These are phyloP conservation scores for Neodidymelliopsis sp. DNA, from an alignment of 2,329 filamentous ascomycete species.

Conservation along the genomic window DNA sequence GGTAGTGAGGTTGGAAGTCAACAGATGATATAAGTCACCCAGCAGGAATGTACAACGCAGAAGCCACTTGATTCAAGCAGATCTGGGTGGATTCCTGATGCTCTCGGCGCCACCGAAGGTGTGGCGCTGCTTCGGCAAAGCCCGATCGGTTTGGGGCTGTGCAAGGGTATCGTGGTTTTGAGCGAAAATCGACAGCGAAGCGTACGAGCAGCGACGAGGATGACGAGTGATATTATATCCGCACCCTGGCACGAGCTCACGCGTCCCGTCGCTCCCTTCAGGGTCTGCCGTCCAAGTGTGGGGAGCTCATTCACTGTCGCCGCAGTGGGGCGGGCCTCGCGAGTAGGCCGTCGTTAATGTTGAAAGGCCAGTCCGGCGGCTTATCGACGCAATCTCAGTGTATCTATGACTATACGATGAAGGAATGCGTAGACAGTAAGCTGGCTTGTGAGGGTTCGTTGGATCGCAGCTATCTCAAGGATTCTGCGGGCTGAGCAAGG, in stretches of 20 bases:
- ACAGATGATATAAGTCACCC: conserved; percentile 42
- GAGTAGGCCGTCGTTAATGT: conserved; percentile 34
- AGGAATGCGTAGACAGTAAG: conserved; percentile 18
- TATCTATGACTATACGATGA: conserved; percentile 27
- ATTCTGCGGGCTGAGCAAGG: conserved; percentile 35
- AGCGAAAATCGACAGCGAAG: conserved; percentile 37
- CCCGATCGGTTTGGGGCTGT: conserved; percentile 39
- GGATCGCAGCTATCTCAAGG: conserved; percentile 36
- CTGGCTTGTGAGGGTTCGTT: conserved; percentile 30
- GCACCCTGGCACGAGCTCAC: conserved; percentile 30
- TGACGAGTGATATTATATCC: conserved; percentile 38
- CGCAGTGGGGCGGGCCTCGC: conserved; percentile 42
- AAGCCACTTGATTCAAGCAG: conserved; percentile 34
- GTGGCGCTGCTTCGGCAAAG: conserved; percentile 42
- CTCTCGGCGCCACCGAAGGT: conserved; percentile 42
- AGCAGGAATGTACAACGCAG: conserved; percentile 37
- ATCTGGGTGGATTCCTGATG: conserved; percentile 39
- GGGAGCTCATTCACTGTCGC: conserved; percentile 38
- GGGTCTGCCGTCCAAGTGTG: conserved; percentile 39
- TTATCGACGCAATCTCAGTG: conserved; percentile 28
- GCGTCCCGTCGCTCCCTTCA: conserved; percentile 35
- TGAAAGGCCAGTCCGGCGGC: conserved; percentile 31
- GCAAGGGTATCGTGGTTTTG: conserved; percentile 33
- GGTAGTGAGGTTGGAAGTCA: conserved; percentile 37
- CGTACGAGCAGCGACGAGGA: conserved; percentile 33